A percentile compares a stretch with the other conserved stretches of the same genome.
Evolutionary conservation across 2,329 filamentous ascomycete species (phyloP).

Genomic region (Didymella sp.): DNA sequence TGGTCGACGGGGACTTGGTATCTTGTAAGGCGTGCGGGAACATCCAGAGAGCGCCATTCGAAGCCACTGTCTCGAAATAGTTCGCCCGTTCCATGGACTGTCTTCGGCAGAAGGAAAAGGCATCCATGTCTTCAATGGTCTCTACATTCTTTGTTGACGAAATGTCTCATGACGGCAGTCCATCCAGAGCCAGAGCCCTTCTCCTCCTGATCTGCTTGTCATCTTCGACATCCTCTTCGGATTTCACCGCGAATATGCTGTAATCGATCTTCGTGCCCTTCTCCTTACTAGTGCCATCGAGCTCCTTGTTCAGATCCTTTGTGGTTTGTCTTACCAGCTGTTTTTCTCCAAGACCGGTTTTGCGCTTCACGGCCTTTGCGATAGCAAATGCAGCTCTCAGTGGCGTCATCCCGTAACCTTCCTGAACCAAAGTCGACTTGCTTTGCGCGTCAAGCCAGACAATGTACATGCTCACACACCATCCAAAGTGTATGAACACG

Average conservation of each 20-base stretch:
- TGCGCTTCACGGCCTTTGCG: constrained; percentile 30
- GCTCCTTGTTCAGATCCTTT: constrained; percentile 27
- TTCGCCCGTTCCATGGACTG: neutral
- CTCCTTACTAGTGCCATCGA: constrained; percentile 24
- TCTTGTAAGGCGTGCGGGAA: neutral
- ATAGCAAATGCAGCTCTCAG: constrained; percentile 43
- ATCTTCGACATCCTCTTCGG: constrained; percentile 1
- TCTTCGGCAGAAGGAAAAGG: neutral
- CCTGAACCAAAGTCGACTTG: constrained; percentile 31
- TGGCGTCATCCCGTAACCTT: constrained; percentile 42
- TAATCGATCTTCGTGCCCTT: constrained; percentile 26
- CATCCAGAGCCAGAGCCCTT: neutral
- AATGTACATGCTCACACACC: constrained; percentile 44
- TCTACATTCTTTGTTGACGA: neutral
- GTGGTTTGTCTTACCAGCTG: constrained; percentile 30
- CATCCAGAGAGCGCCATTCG: neutral
- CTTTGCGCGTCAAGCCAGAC: constrained; percentile 47
- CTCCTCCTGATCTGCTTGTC: neutral
- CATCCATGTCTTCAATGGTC: neutral
- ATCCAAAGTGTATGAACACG: constrained; percentile 41
- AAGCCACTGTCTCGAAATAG: neutral
- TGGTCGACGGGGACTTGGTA: neutral
- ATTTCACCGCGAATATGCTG: constrained; percentile 18
- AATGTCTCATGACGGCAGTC: neutral
- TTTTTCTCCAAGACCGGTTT: constrained; percentile 28